Percentiles rank a stretch among this genome's conserved stretches.
phyloP scores from a whole-genome alignment of 78 protist genomes.

The Guillardia theta region DNA sequence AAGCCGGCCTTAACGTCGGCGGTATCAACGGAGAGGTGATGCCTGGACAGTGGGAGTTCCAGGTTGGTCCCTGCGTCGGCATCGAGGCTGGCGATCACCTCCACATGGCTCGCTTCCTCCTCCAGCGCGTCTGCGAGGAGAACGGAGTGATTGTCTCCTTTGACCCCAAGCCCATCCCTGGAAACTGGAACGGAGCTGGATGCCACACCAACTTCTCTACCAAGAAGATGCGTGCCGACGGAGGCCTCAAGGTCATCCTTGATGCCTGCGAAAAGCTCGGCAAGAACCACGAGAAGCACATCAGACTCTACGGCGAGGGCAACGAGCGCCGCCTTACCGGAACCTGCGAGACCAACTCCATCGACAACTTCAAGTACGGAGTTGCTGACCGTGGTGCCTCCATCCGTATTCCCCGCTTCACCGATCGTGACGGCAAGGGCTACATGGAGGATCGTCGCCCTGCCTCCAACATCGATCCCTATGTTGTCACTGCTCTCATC shows the following conservation, averaged over 20 bases:
- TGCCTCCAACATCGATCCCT: constrained; percentile 84
- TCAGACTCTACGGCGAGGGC: constrained; percentile 78
- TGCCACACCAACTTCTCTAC: constrained; percentile 91
- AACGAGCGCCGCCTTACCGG: constrained; percentile 88
- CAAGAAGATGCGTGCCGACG: constrained; percentile 68
- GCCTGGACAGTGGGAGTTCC: constrained; percentile 93
- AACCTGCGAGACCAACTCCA: constrained; percentile 80
- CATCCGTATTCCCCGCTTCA: constrained; percentile 75
- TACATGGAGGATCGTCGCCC: constrained; percentile 88
- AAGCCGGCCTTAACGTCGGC: constrained; percentile 76
- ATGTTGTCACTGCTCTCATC: constrained; percentile 73
- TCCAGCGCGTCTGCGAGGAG: constrained; percentile 74
- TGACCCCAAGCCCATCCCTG: constrained; percentile 87
- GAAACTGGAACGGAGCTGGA: constrained; percentile 89
- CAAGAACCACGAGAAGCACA: constrained; percentile 62
- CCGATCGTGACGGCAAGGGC: constrained; percentile 63
- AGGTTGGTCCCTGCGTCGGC: constrained; percentile 85
- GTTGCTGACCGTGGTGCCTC: constrained; percentile 50
- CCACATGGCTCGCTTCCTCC: constrained; percentile 52
- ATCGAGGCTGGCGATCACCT: constrained; percentile 80
- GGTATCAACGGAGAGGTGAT: constrained; percentile 89
- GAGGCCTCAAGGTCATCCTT: constrained; percentile 59
- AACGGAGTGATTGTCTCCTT: constrained; percentile 58
- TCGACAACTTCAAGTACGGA: constrained; percentile 73
- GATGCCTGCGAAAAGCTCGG: constrained; percentile 40